phyloP scores from a whole-genome alignment of 1,284 basidiomycete genomes.

The Tausonia pullulans region DNA sequence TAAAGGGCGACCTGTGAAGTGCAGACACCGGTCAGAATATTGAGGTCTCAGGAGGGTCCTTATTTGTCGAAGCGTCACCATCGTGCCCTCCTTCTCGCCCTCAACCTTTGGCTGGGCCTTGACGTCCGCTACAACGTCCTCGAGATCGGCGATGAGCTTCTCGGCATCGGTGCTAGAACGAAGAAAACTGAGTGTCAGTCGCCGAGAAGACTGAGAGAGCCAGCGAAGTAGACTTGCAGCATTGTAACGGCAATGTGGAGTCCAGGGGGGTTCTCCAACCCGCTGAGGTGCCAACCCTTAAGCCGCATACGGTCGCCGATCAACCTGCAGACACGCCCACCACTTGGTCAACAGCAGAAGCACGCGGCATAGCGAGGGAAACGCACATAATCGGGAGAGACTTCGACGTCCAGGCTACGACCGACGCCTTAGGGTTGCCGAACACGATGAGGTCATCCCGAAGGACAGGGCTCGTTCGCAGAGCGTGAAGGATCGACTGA shows the following conservation, averaged over 20 bases:
- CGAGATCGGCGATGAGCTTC: conserved; percentile 57
- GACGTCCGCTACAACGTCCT: conserved; percentile 54
- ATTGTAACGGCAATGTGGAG: conserved; percentile 93
- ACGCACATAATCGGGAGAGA: conserved; percentile 42
- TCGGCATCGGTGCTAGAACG: conserved; percentile 16
- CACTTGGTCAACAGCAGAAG: neutral
- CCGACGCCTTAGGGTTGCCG: conserved; percentile 78
- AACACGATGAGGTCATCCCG: conserved; percentile 60
- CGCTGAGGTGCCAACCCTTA: conserved; percentile 81
- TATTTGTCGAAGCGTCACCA: conserved; percentile 61
- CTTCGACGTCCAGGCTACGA: conserved; percentile 73
- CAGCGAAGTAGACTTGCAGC: conserved; percentile 10
- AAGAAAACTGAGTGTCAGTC: neutral
- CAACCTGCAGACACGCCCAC: conserved; percentile 7
- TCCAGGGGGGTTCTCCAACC: conserved; percentile 62
- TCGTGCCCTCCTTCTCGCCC: conserved; percentile 46
- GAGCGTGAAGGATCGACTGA: conserved; percentile 53
- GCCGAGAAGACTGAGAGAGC: neutral
- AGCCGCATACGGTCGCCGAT: neutral
- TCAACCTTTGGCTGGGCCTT: conserved; percentile 45
- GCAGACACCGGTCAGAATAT: conserved; percentile 7
- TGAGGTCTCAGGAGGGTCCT: conserved; percentile 39
- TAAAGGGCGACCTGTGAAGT: conserved; percentile 7
- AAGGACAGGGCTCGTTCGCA: conserved; percentile 32
- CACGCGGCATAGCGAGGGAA: neutral